These are phyloP conservation scores for Fraxinus velutina DNA, from an alignment of 305 asterid genomes.

Conservation along the genomic window DNA sequence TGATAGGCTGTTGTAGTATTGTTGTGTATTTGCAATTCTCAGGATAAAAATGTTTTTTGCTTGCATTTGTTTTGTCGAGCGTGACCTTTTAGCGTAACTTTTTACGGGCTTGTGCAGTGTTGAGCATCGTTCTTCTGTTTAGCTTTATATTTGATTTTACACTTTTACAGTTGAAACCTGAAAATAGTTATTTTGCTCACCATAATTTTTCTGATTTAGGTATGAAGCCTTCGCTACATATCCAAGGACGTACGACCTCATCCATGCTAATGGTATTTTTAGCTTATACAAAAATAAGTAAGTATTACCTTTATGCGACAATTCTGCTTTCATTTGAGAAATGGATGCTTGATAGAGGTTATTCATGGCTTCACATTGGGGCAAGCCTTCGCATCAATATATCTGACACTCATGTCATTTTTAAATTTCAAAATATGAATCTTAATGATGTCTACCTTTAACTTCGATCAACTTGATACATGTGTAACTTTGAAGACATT, in stretches of 20 bases:
- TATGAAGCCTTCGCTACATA: constrained; percentile 93
- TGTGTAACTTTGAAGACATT: constrained; percentile 81
- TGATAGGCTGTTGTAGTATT: not conserved
- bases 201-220: constrained; percentile 40
- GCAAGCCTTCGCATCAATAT: not conserved
- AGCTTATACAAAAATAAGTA: constrained; percentile 80
- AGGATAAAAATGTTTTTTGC: not conserved
- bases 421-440: not conserved
- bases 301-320: constrained; percentile 27
- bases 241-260: constrained; percentile 88
- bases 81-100: not conserved
- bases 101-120: not conserved
- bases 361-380: not conserved
- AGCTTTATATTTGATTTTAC: not conserved
- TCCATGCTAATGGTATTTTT: constrained; percentile 84
- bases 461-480: constrained; percentile 18
- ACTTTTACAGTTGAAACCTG: not conserved
- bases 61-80: not conserved
- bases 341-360: not conserved
- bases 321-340: not conserved
- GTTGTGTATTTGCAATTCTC: not conserved
- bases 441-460: not conserved
- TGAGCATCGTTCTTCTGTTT: not conserved
- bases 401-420: not conserved
- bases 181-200: not conserved